phyloP scores from a whole-genome alignment of 805 yeast genomes.

The Wickerhamomyces chaumierensis region DNA sequence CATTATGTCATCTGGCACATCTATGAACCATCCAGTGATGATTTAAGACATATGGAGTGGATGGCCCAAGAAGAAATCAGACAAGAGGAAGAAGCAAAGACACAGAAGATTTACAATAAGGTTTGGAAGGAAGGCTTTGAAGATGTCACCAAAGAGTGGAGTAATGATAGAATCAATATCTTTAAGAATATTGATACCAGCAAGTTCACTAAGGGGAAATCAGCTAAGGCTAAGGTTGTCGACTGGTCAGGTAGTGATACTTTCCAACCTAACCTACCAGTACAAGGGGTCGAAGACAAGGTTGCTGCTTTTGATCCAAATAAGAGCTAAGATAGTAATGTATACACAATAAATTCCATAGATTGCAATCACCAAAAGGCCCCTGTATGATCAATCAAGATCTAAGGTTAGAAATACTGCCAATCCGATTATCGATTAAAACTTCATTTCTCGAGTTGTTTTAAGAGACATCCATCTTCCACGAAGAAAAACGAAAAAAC shows the following conservation, averaged over 20 bases:
- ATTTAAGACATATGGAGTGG: slow-evolving; percentile 81
- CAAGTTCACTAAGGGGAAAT: slow-evolving; percentile 33
- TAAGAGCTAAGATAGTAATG: not conserved
- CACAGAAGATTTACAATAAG: slow-evolving; percentile 53
- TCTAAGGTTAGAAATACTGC: no score
- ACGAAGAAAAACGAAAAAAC: no score
- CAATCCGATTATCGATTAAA: no score
- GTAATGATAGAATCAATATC: slow-evolving; percentile 55
- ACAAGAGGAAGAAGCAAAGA: slow-evolving; percentile 48
- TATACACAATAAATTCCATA: no score
- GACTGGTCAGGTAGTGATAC: slow-evolving; percentile 64
- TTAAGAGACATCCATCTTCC: no score
- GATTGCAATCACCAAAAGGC: no score
- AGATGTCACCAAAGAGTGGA: slow-evolving; percentile 68
- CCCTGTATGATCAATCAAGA: no score
- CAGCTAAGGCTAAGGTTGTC: slow-evolving; percentile 20
- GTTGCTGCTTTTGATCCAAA: slow-evolving; percentile 20
- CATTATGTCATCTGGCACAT: slow-evolving; percentile 96
- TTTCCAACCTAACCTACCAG: slow-evolving; percentile 10
- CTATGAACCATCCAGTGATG: slow-evolving; percentile 92
- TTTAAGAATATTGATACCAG: slow-evolving; percentile 65
- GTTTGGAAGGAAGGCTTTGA: slow-evolving; percentile 75
- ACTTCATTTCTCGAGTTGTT: no score
- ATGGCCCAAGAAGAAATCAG: slow-evolving; percentile 76
- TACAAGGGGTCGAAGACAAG: slow-evolving; percentile 15